phyloP scores from a whole-genome alignment of 2,329 filamentous ascomycete genomes.

The Teratosphaeria nubilosa region DNA sequence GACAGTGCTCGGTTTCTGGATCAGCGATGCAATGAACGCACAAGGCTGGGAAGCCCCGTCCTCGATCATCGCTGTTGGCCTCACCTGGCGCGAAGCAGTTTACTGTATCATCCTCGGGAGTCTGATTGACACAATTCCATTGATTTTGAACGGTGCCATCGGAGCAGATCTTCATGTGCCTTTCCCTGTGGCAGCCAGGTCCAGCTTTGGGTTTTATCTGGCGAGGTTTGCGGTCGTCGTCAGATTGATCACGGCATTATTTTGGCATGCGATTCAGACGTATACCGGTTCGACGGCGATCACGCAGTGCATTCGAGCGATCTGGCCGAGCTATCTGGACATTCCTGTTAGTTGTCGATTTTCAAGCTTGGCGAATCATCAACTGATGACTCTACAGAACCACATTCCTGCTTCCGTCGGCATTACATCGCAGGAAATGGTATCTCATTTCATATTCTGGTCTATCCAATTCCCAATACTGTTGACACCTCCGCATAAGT shows the following conservation, averaged over 20 bases:
- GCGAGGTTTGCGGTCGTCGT: conserved; percentile 46
- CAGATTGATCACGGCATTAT: conserved; percentile 44
- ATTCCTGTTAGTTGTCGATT: not conserved
- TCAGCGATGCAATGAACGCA: conserved; percentile 36
- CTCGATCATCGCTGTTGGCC: conserved; percentile 37
- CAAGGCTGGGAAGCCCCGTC: conserved; percentile 38
- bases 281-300: conserved; percentile 51
- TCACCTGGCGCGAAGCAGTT: conserved; percentile 33
- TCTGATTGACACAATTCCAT: conserved; percentile 19
- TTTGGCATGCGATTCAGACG: conserved; percentile 58
- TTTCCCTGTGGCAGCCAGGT: conserved; percentile 47
- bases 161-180: conserved; percentile 41
- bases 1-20: conserved; percentile 37
- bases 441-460: conserved; percentile 51
- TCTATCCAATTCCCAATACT: conserved; percentile 45
- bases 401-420: conserved; percentile 41
- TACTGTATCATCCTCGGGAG: conserved; percentile 25
- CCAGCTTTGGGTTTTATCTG: conserved; percentile 49
- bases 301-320: conserved; percentile 43
- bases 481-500: conserved; percentile 44
- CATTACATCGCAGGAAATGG: conserved; percentile 47
- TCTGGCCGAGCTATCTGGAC: conserved; percentile 48
- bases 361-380: not conserved
- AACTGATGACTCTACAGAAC: conserved; percentile 34
- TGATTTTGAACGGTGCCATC: conserved; percentile 34